Percentiles rank a stretch among this genome's conserved stretches.
These are phyloP conservation scores for Dioscorea dumetorum DNA, from an alignment of 106 monocot species.

Conservation along the genomic window DNA sequence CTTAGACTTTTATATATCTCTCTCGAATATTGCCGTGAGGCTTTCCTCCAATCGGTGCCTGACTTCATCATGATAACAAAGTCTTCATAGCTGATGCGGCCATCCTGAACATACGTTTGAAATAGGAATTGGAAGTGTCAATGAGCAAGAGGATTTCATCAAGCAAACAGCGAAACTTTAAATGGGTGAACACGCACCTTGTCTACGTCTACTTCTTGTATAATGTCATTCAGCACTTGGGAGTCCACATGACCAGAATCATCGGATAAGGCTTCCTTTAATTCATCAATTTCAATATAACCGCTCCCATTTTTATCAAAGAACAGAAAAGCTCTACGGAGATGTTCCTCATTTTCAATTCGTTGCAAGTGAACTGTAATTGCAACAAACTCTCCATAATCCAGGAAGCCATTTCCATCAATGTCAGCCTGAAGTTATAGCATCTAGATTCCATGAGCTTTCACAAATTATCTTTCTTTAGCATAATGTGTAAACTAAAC, in stretches of 20 bases:
- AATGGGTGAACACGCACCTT: constrained; percentile 25
- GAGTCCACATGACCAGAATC: constrained; percentile 29
- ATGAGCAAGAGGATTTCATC: neutral
- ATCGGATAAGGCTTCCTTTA: constrained; percentile 39
- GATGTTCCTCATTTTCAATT: constrained; percentile 53
- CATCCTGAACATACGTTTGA: neutral
- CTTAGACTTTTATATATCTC: neutral
- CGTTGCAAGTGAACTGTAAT: constrained; percentile 47
- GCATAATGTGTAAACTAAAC: no score
- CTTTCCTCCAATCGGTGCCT: constrained; percentile 1
- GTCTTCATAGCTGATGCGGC: neutral
- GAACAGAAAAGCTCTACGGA: constrained; percentile 48
- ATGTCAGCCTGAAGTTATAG: constrained; percentile 41
- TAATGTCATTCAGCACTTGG: constrained; percentile 27
- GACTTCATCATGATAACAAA: neutral
- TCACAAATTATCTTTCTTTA: no score
- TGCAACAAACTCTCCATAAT: constrained; percentile 67
- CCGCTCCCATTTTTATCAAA: constrained; percentile 58
- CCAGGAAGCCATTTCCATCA: constrained; percentile 50
- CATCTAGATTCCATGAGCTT: no score
- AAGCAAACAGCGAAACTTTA: neutral
- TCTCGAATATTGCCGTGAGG: neutral
- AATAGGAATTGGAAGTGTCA: neutral
- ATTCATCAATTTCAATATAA: constrained; percentile 53
- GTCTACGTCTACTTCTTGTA: constrained; percentile 62